Evolutionary conservation across 129 eudicot genomes (phyloP).

Genomic region (Flaveria linearis): DNA sequence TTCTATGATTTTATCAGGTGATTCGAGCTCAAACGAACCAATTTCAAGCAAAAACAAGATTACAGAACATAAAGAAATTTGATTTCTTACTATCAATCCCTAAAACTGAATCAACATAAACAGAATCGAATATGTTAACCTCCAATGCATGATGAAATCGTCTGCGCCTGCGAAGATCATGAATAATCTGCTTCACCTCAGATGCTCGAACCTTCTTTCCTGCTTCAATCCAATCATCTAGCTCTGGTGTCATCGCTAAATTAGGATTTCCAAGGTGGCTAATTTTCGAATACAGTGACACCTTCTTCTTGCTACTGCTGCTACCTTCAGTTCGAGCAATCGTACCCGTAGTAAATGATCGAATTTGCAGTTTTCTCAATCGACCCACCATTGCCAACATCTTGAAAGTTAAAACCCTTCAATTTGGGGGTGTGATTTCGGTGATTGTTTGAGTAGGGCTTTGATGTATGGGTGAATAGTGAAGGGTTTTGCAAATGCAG

Average conservation of each 20-base stretch:
- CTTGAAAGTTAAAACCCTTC: conserved; percentile 4
- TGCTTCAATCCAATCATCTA: conserved; percentile 62
- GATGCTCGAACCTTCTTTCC: conserved; percentile 56
- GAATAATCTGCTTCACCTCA: conserved; percentile 65
- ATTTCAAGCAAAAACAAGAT: neutral
- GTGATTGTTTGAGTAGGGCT: conserved; percentile 31
- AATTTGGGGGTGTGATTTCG: neutral
- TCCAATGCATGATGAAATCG: conserved; percentile 74
- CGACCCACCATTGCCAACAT: conserved; percentile 36
- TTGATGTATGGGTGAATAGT: conserved; percentile 2
- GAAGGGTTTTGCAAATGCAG: conserved; percentile 22
- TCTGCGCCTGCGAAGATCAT: conserved; percentile 74
- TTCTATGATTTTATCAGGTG: too few relatives aligned
- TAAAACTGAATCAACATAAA: neutral
- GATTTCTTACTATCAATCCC: neutral
- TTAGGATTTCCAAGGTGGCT: conserved; percentile 83
- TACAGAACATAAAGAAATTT: neutral
- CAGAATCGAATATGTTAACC: conserved; percentile 37
- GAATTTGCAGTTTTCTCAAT: conserved; percentile 35
- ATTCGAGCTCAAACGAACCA: neutral
- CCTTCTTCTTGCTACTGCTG: conserved; percentile 34
- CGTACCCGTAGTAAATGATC: conserved; percentile 30
- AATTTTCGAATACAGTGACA: conserved; percentile 56
- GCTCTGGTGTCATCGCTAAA: conserved; percentile 54
- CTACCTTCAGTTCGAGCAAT: conserved; percentile 36